These are phyloP conservation scores for Arctostaphylos glauca DNA, from an alignment of 148 eudicot genomes.

Conservation along the genomic window DNA sequence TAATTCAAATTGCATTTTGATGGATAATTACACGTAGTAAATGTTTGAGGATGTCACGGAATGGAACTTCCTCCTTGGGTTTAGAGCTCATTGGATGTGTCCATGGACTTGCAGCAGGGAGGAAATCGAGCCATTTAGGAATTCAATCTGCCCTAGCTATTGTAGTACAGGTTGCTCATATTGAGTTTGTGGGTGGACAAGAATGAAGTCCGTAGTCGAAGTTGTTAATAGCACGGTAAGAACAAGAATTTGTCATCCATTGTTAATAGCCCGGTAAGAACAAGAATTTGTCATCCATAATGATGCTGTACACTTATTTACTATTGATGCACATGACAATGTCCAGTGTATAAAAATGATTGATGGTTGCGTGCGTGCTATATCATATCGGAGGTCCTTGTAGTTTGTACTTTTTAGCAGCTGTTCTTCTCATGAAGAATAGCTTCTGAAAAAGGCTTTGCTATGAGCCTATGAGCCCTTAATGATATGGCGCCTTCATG, in stretches of 20 bases:
- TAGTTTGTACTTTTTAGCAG: neutral
- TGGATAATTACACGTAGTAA: neutral
- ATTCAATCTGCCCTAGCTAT: neutral
- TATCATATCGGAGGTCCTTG: neutral
- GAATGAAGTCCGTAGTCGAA: neutral
- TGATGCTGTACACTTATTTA: neutral
- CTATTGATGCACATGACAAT: neutral
- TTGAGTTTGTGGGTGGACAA: neutral
- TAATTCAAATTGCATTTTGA: neutral
- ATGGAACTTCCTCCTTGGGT: neutral
- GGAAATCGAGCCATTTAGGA: neutral
- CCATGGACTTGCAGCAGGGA: neutral
- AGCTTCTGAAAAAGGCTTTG: neutral
- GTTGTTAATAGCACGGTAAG: neutral
- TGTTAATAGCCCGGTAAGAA: neutral
- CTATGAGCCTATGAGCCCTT: neutral
- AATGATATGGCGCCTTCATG: neutral
- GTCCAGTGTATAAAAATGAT: neutral
- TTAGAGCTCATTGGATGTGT: neutral
- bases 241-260: slow-evolving; percentile 3
- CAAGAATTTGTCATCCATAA: neutral
- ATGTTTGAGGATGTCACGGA: too few species aligned
- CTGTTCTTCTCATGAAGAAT: neutral
- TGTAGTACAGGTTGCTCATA: neutral
- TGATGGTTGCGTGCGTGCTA: neutral